phyloP scores from a whole-genome alignment of 768 basidiomycete genomes.

The Mycena metata region DNA sequence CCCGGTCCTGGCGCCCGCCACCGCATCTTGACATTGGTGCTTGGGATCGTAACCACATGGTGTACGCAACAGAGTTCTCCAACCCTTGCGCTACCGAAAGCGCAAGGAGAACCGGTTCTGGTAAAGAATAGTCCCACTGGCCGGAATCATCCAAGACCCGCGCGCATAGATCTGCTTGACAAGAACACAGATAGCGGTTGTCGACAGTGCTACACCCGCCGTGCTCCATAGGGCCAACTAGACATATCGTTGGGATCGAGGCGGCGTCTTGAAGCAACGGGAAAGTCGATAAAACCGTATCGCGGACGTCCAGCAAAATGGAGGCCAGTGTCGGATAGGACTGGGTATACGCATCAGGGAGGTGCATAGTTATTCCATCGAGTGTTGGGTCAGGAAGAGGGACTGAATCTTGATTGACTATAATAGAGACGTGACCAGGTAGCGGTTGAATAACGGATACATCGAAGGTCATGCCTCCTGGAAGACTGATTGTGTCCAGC shows the following conservation, averaged over 20 bases:
- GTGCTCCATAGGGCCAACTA: not conserved
- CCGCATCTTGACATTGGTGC: not conserved
- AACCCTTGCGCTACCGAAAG: slow-evolving; percentile 1
- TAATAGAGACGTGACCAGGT: not conserved
- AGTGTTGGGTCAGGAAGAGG: not conserved
- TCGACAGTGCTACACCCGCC: not conserved
- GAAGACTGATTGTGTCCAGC: not conserved
- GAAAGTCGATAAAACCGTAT: not conserved
- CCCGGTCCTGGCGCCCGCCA: not conserved
- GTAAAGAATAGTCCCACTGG: not conserved
- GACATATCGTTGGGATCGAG: not conserved
- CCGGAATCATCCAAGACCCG: not conserved
- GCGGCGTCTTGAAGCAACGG: not conserved
- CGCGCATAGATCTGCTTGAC: not conserved
- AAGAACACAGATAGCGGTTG: not conserved
- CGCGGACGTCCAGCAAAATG: not conserved
- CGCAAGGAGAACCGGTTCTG: not conserved
- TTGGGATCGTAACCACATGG: not conserved
- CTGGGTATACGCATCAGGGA: not conserved
- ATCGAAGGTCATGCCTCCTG: not conserved
- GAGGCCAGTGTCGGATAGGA: not conserved
- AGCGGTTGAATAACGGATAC: not conserved
- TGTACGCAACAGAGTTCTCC: not conserved
- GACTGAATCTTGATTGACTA: not conserved
- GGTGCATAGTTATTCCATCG: not conserved